Evolutionary conservation across 345 rosid species (phyloP), one percentile per base, ranked within the genome.

Genomic region (Boechera retrofracta): DNA sequence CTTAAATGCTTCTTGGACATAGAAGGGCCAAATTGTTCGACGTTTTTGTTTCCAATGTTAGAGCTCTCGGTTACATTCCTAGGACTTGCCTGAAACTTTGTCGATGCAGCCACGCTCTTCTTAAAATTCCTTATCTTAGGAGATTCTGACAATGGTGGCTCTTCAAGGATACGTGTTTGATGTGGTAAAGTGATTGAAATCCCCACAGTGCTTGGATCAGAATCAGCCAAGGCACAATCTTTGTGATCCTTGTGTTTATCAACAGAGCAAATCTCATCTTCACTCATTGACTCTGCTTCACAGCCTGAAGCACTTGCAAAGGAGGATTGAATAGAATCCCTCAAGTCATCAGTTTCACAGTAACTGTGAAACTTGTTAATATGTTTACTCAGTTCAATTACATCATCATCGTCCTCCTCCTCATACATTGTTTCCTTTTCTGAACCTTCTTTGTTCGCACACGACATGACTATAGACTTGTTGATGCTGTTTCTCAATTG

Each of bases 401-500:
- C 91, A 71, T 90, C 97, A 44, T 32, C 57, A 52, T 83, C 89
- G 1, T 51, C 10, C 13, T 82, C 71, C 81, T 83, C 90, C 63
- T 75, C 84, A n/a, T 64, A 64, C 66, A 87, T 73, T 76, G 85
- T 90, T 57, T 86, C 85, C 56, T 85, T 86, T 7, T 78, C 77
- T 12, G 54, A 10, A 3, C 45, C 73, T 8, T 89, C 83, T 64
- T 74, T 78, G 67, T 87, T 85, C 5, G 69, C 75, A 55, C 45
- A 81, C 7, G 98, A 86, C 58, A 88, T 78, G 56, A 89, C 82
- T 80, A 89, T 69, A 70, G 98, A 95, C 71, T 96, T 89, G 80
- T 91, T 95, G 79, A 95, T 90, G 85, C 99, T 91, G 69, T 83
- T 83, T 85, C 93, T 87, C 79, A 92, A 72, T 33, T 91, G 97